Percentiles rank a stretch among this genome's conserved stretches.
These are phyloP conservation scores for Ophiostoma sp. DNA, from an alignment of 2,329 filamentous ascomycete genomes.

Conservation along the genomic window DNA sequence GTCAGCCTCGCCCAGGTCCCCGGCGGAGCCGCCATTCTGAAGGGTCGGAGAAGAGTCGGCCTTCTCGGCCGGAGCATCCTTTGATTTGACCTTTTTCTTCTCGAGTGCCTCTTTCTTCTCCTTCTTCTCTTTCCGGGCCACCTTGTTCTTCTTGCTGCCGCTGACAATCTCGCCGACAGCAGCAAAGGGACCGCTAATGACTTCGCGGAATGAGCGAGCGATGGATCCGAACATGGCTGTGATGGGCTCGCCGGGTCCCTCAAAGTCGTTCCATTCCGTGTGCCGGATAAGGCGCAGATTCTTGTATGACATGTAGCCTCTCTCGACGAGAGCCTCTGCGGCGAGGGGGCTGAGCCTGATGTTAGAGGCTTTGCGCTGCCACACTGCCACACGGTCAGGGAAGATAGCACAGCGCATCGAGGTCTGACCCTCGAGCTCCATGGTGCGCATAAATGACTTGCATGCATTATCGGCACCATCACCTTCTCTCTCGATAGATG, in stretches of 20 bases:
- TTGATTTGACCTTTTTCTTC: conserved; percentile 1
- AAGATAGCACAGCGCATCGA: conserved; percentile 63
- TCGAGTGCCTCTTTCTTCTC: conserved; percentile 43
- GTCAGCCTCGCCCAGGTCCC: conserved; percentile 14
- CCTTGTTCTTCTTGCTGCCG: conserved; percentile 40
- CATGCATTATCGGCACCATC: conserved; percentile 68
- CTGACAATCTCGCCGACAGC: conserved; percentile 42
- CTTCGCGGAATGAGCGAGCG: conserved; percentile 51
- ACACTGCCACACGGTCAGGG: conserved; percentile 57
- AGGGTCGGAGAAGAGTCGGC: neutral
- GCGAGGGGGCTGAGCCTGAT: conserved; percentile 58
- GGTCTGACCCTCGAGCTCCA: conserved; percentile 47
- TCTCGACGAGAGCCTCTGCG: conserved; percentile 58
- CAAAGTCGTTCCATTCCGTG: conserved; percentile 71
- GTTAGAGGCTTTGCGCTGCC: conserved; percentile 57
- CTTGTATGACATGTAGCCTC: conserved; percentile 57
- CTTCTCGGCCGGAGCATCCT: neutral
- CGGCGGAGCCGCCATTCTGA: neutral
- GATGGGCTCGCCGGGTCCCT: conserved; percentile 67
- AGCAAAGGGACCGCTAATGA: conserved; percentile 59
- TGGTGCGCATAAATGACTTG: conserved; percentile 56
- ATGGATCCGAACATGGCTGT: conserved; percentile 60
- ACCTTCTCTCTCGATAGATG: conserved; percentile 56
- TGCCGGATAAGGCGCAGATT: conserved; percentile 60
- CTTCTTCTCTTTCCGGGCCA: conserved; percentile 35